phyloP scores from a whole-genome alignment of 2,329 filamentous ascomycete species.

The Berkeleyomyces basicola region DNA sequence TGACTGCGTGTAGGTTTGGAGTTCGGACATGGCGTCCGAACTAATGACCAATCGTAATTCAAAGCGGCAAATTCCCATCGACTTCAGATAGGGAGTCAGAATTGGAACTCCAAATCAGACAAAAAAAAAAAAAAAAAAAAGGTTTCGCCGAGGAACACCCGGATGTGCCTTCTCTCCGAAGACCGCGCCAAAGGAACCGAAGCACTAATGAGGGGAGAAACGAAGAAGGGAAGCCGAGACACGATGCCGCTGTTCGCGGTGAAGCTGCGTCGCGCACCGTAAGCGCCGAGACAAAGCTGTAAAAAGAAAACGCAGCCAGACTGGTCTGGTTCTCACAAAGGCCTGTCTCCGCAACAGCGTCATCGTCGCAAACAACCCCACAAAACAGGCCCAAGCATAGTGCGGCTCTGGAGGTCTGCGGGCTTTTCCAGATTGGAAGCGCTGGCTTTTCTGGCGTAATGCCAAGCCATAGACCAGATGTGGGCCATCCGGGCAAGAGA shows the following conservation, averaged over 20 bases:
- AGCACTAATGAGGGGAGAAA: neutral
- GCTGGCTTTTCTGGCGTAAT: constrained; percentile 7
- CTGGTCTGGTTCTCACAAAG: neutral
- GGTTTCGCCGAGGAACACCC: neutral
- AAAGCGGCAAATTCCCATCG: neutral
- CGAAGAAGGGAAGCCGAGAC: neutral
- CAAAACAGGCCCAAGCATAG: neutral
- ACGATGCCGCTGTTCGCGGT: neutral
- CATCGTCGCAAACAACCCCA: neutral
- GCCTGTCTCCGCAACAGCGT: neutral
- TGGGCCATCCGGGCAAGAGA: constrained; percentile 14
- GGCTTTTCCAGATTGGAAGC: no score
- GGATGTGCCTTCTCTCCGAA: constrained; percentile 2
- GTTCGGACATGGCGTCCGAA: constrained; percentile 2
- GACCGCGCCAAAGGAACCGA: neutral
- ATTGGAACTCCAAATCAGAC: neutral
- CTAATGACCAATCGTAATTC: constrained; percentile 1
- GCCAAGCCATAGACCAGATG: constrained; percentile 8
- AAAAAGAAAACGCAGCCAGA: neutral
- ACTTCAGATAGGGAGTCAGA: neutral
- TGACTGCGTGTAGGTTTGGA: neutral
- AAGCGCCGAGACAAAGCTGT: neutral
- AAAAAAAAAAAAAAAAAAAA: neutral
- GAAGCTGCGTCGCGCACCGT: neutral
- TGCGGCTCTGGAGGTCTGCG: no score